Conservation (phyloP, 768 basidiomycete genomes). For the Amanita pallidorosea region DNA sequence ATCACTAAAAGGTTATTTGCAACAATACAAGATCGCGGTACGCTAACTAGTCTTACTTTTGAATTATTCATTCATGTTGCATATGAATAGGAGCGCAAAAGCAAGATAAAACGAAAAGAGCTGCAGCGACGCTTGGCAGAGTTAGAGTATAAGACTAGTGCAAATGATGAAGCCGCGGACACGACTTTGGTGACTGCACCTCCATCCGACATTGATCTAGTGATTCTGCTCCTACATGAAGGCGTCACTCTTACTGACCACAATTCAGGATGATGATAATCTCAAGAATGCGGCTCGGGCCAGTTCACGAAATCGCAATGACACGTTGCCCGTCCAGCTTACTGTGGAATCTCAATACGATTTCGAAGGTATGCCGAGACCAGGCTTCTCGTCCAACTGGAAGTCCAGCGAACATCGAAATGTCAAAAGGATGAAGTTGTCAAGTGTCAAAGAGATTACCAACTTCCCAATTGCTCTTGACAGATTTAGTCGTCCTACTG, state of each 20-base stretch:
- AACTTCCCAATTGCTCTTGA: slow-evolving; percentile 27
- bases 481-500: slow-evolving; percentile 22
- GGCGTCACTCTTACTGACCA: background rate
- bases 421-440: slow-evolving; percentile 14
- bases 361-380: slow-evolving; percentile 28
- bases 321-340: slow-evolving; percentile 1
- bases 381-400: slow-evolving; percentile 22
- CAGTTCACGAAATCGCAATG: slow-evolving; percentile 1
- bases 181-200: background rate
- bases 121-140: slow-evolving; percentile 10
- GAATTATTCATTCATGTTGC: background rate
- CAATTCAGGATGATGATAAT: background rate
- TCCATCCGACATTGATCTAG: background rate
- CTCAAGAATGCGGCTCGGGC: background rate
- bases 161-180: background rate
- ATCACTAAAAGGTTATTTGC: slow-evolving; percentile 19
- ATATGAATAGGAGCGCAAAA: slow-evolving; percentile 4
- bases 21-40: slow-evolving; percentile 18
- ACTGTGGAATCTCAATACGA: slow-evolving; percentile 14
- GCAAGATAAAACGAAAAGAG: slow-evolving; percentile 6
- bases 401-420: slow-evolving; percentile 6
- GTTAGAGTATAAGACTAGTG: slow-evolving; percentile 5
- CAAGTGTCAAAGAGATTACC: slow-evolving; percentile 7
- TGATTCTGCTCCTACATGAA: background rate
- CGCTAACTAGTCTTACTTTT: slow-evolving; percentile 4